A percentile compares a stretch with the other conserved stretches of the same genome.
Conservation (phyloP, 75 land plant genomes). For the Selaginella moellendorffii region DNA sequence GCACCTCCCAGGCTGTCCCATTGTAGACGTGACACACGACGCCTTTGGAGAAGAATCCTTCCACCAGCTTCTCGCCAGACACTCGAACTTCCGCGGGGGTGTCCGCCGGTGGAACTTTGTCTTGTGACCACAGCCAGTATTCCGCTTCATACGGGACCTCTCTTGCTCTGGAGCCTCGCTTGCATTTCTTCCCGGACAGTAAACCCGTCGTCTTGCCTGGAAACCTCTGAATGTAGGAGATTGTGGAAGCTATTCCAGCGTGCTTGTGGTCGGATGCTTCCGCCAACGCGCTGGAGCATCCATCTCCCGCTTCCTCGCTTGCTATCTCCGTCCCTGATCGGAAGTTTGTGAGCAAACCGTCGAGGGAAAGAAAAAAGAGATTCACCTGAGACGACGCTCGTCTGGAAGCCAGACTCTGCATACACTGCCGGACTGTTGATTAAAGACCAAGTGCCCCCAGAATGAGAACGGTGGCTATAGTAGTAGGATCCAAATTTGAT, state of each 20-base stretch:
- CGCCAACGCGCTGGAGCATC: not conserved
- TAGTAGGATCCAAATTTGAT: not conserved
- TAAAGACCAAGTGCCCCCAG: slow-evolving; percentile 1
- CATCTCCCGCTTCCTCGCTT: not conserved
- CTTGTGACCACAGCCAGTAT: not conserved
- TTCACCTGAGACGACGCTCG: not conserved
- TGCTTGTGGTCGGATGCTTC: not conserved
- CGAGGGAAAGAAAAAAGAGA: not conserved
- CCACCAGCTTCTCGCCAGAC: not conserved
- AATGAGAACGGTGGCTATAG: not conserved
- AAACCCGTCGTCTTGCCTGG: not conserved
- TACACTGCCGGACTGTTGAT: not conserved
- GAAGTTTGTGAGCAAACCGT: too few species aligned
- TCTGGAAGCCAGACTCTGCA: not conserved
- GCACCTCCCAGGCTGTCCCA: not conserved
- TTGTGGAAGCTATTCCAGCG: not conserved
- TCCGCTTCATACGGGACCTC: not conserved
- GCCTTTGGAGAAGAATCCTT: not conserved
- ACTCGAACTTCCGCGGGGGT: not conserved
- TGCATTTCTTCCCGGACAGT: too few species aligned
- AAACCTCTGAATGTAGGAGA: not conserved
- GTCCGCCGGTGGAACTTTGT: not conserved
- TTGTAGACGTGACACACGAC: not conserved
- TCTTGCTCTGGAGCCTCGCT: too few species aligned
- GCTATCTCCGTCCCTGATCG: not conserved